These are phyloP conservation scores for Akanthomyces muscarius DNA, from an alignment of 2,329 filamentous ascomycete species.

Conservation along the genomic window DNA sequence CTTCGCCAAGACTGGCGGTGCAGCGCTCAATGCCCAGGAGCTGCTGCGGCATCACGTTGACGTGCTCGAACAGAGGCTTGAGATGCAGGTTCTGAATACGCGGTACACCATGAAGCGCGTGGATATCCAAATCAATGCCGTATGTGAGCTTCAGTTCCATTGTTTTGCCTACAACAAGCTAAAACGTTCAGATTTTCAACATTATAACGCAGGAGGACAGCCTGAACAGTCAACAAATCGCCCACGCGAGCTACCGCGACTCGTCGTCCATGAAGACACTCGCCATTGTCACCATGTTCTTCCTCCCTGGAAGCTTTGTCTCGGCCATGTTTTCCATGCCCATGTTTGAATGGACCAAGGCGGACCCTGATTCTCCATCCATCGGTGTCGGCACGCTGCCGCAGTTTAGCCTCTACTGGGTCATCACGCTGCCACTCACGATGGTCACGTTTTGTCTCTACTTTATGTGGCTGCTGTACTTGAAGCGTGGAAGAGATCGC, in stretches of 20 bases:
- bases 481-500: conserved; percentile 24
- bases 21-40: conserved; percentile 15
- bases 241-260: conserved; percentile 35
- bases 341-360: conserved; percentile 32
- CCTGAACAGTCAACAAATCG: conserved; percentile 32
- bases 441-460: conserved; percentile 33
- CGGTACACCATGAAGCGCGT: conserved; percentile 35
- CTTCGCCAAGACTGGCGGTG: neutral
- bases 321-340: conserved; percentile 38
- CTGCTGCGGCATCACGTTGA: conserved; percentile 27
- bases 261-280: conserved; percentile 42
- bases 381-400: conserved; percentile 32
- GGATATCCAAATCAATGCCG: conserved; percentile 37
- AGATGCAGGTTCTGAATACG: conserved; percentile 36
- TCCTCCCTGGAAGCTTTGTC: conserved; percentile 40
- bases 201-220: conserved; percentile 37
- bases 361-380: conserved; percentile 18
- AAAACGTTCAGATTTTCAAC: conserved; percentile 30
- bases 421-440: conserved; percentile 37
- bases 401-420: conserved; percentile 40
- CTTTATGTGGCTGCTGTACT: conserved; percentile 31
- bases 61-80: conserved; percentile 30
- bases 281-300: conserved; percentile 41
- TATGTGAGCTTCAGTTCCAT: conserved; percentile 21
- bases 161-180: neutral